These are phyloP conservation scores for Carpinus viminea DNA, from an alignment of 306 rosid genomes.

Conservation along the genomic window DNA sequence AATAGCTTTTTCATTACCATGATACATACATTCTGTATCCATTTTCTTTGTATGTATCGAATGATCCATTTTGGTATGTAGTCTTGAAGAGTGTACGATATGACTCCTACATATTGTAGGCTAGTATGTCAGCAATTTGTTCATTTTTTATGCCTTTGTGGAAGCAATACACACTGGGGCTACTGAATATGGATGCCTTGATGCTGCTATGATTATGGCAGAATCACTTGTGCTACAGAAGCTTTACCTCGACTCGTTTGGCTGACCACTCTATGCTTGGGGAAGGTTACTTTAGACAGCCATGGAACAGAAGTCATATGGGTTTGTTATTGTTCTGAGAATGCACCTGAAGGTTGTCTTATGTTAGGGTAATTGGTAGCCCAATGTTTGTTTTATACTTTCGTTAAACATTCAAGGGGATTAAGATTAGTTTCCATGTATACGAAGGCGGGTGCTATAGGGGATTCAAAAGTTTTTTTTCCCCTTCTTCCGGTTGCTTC, in stretches of 20 bases:
- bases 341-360: not conserved
- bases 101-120: constrained; percentile 27
- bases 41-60: constrained; percentile 25
- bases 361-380: not conserved
- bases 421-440: not conserved
- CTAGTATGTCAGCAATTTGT: constrained; percentile 14
- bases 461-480: not conserved
- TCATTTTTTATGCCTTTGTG: constrained; percentile 10
- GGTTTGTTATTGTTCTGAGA: not conserved
- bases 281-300: not conserved
- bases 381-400: no score
- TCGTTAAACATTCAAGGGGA: no score
- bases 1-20: constrained; percentile 38
- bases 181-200: constrained; percentile 9
- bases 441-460: not conserved
- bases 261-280: constrained; percentile 1
- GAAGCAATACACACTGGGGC: constrained; percentile 13
- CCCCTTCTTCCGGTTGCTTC: no score
- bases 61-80: constrained; percentile 24
- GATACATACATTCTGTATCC: constrained; percentile 20
- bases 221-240: not conserved
- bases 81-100: constrained; percentile 36
- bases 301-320: not conserved
- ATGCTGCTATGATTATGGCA: constrained; percentile 5
- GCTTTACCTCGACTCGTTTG: not conserved